Evolutionary conservation across 495 filamentous ascomycete species (phyloP), one percentile per base, ranked within the genome.

Genomic region (Penicillium parvum): DNA sequence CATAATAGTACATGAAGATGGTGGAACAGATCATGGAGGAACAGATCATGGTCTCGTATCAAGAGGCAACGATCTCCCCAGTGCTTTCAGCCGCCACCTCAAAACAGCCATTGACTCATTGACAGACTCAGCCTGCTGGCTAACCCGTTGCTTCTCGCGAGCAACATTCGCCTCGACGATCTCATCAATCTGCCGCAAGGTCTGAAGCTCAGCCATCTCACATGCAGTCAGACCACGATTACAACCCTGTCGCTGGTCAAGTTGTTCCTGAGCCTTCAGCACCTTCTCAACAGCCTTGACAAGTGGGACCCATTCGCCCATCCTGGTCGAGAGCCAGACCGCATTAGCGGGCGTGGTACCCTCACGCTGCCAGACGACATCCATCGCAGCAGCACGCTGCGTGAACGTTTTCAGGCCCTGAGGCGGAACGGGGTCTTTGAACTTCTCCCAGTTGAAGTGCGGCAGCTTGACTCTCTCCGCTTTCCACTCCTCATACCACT

Each of bases 321-420:
- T 45, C 29, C 61, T 49, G 21, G 25, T 50, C 2, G 49, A 52
- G 11, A 64, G 37, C 56, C 60, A 66, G 2, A 43, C 27, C 7
- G 60, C 63, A 51, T 66, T 40, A 38, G 64, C 56, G 0, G 58
- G 50, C 1, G 48, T 52, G 16, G 58, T 51, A 7, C 52, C 54
- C 27, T 50, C 25, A 10, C 50, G 45, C 4, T 39, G 27, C 53
- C 55, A 64, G 32, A 64, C 34, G 5, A 58, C 34, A 40, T 64
- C 50, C 55, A 66, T 66, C 9, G 58, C 63, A 11, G 27, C 49
- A 8, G 58, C 58, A n/a, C 58, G 53, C 20, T 56, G 43, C 3
- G 41, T 22, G 21, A 59, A 59, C 9, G 40, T 58, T 28, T 51
- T 56, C n/a, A 49, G 18, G 19, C 49, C 50, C 9, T 49, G 32